Evolutionary conservation across 495 filamentous ascomycete species (phyloP).

Genomic region (Copromyces sp.): DNA sequence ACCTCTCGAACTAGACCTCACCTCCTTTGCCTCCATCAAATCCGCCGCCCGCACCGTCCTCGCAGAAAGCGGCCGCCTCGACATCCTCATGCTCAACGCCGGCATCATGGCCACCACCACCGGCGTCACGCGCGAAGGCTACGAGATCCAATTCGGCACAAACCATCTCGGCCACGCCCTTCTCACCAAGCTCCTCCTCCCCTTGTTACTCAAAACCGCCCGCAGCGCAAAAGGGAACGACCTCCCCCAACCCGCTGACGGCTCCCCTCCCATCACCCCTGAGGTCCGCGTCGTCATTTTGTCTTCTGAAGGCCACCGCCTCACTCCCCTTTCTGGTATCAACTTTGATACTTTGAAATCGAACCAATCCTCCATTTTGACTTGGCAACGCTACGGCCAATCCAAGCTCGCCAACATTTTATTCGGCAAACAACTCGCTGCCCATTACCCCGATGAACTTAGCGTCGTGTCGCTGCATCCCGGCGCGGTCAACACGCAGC

Average conservation of each 20-base stretch:
- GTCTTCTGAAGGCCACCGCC: slow-evolving; percentile 27
- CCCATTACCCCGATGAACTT: slow-evolving; percentile 43
- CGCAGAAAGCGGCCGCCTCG: slow-evolving; percentile 22
- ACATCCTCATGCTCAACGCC: slow-evolving; percentile 46
- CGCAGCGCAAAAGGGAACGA: slow-evolving; percentile 24
- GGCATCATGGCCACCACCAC: slow-evolving; percentile 52
- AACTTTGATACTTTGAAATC: slow-evolving; percentile 29
- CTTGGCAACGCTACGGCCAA: slow-evolving; percentile 48
- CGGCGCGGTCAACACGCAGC: slow-evolving; percentile 48
- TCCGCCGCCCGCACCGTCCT: slow-evolving; percentile 16
- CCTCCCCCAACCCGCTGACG: slow-evolving; percentile 19
- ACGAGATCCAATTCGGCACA: slow-evolving; percentile 60
- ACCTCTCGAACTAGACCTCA: slow-evolving; percentile 29
- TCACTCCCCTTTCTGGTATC: slow-evolving; percentile 28
- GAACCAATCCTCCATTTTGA: slow-evolving; percentile 15
- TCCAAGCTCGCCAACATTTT: slow-evolving; percentile 66
- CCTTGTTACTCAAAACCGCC: slow-evolving; percentile 44
- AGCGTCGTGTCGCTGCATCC: slow-evolving; percentile 53
- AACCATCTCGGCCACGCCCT: slow-evolving; percentile 64
- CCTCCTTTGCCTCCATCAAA: slow-evolving; percentile 20
- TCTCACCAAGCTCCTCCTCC: slow-evolving; percentile 52
- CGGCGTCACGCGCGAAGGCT: slow-evolving; percentile 49
- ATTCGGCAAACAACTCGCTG: slow-evolving; percentile 48
- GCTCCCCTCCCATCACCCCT: slow-evolving; percentile 1
- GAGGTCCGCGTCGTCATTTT: slow-evolving; percentile 37